Evolutionary conservation across 768 basidiomycete species (phyloP), one percentile per base, ranked within the genome.

Genomic region (Lactifluus hygrophoroides): DNA sequence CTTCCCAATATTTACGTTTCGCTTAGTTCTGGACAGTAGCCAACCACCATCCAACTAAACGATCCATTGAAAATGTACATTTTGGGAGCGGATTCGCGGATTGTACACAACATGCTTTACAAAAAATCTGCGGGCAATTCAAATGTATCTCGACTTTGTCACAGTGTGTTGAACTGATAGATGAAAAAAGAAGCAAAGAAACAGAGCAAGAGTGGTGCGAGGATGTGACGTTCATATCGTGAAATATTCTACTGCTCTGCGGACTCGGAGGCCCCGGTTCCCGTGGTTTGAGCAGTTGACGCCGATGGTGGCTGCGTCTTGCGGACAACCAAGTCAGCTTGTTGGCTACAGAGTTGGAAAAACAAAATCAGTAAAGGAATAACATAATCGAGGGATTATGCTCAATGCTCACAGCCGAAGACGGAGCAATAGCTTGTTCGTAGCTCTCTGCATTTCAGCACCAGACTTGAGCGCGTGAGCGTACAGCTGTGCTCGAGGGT

Each of bases 361-460:
- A n/a, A 14, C 10, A 55, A 48, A 32, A 25, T 54, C 34, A 34
- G 53, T n/a, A n/a, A n/a, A n/a, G n/a, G n/a, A n/a, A n/a, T n/a
- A n/a, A n/a, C n/a, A n/a, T n/a, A n/a, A n/a, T n/a, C n/a, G n/a
- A n/a, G n/a, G n/a, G n/a, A n/a, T n/a, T n/a, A n/a, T n/a, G n/a
- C n/a, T n/a, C n/a, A n/a, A 40, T 10, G 75, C 89, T 68, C 63
- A 94, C 92, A 95, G 69, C 62, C 81, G 77, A 85, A 94, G 88
- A 25, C 91, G 78, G 54, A 93, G 71, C n/a, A 93, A 70, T 19
- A 93, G 72, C 69, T 90, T 91, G 60, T 84, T 75, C 62, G 92
- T 92, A 35, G 84, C 77, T 11, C 79, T 74, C 66, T 87, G 82
- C 56, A 90, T 89, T 19, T 86, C 82, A 28, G 75, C 73, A 3